Percentiles rank a stretch among this genome's conserved stretches.
phyloP scores from a whole-genome alignment of 495 filamentous ascomycete species.

The Talaromyces proteolyticus region DNA sequence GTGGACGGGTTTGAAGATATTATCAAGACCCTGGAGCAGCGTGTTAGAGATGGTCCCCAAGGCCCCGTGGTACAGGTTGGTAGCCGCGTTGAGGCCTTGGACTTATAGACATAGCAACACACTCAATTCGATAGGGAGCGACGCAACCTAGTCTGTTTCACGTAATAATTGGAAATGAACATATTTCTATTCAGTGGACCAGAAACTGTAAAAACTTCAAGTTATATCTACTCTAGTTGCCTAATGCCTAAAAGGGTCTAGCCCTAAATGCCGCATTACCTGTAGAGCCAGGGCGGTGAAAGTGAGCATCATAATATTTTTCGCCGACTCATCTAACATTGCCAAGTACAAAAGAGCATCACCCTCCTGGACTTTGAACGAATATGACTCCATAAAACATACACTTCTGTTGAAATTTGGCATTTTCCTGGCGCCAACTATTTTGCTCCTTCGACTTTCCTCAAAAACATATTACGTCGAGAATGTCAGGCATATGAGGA shows the following conservation, averaged over 20 bases:
- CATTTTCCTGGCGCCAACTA: too few species aligned
- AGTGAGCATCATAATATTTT: neutral
- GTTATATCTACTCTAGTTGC: neutral
- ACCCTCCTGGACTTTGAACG: too few species aligned
- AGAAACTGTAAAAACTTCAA: neutral
- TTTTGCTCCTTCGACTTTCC: too few species aligned
- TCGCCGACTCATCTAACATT: too few species aligned
- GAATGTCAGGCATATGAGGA: too few species aligned
- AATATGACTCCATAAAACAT: too few species aligned
- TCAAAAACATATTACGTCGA: too few species aligned
- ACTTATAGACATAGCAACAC: slow-evolving; percentile 12
- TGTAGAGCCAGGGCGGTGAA: neutral
- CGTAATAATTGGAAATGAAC: neutral
- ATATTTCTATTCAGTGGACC: neutral
- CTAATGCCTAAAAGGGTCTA: neutral
- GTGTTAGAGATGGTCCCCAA: slow-evolving; percentile 38
- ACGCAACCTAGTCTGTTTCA: too few species aligned
- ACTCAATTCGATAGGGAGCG: too few species aligned
- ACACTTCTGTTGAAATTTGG: too few species aligned
- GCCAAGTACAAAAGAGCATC: too few species aligned
- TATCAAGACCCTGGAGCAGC: slow-evolving; percentile 32
- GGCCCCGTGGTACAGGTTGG: slow-evolving; percentile 27
- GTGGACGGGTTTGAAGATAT: slow-evolving; percentile 38
- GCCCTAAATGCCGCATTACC: neutral
- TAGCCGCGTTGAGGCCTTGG: slow-evolving; percentile 30